Evolutionary conservation across 2,329 filamentous ascomycete species (phyloP), one percentile per base, ranked within the genome.

Genomic region (Diaporthe capsici): DNA sequence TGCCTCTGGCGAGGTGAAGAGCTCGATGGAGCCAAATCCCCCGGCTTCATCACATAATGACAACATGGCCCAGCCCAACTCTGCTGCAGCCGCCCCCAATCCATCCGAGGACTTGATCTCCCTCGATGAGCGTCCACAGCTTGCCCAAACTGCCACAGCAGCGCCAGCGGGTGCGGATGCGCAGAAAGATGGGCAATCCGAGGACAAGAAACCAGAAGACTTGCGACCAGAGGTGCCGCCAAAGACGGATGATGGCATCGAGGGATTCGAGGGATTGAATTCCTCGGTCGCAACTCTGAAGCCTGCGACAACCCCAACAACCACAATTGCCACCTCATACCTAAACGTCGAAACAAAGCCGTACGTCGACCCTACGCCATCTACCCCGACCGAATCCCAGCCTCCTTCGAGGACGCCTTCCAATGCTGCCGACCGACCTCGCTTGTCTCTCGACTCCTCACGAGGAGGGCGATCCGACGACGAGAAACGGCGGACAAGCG

Each of bases 351-450:
- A 89, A 76, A 84, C 88, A 15, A 79, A 78, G 22, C 80, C 84
- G 6, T 92, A 91, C 78, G 83, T 91, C 77, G 90, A 92, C 79
- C 90, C 90, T 31, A 91, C 90, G 9, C 90, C 90, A 37, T 85
- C 88, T 4, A 92, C 90, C 0, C 90, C 90, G 17, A 84, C 85
- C 71, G 84, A 85, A 51, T 92, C 90, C 3, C 87, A 88, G 74
- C 88, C 89, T 3, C 87, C 90, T 1, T 92, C 93, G 22, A 85
- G 93, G 85, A 87, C 90, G 80, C 86, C 90, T 81, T 87, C 92
- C 81, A 81, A 88, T 84, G 82, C 91, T 81, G 81, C 89, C 81
- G 79, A 90, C 84, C 80, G 90, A 83, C 83, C 88, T 85, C 65
- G 82, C 78, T 77, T 81, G 74, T 83, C 84, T 67, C 80, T 84